Conservation (phyloP, 257 asterid genomes). For the Agastache rugosa region DNA sequence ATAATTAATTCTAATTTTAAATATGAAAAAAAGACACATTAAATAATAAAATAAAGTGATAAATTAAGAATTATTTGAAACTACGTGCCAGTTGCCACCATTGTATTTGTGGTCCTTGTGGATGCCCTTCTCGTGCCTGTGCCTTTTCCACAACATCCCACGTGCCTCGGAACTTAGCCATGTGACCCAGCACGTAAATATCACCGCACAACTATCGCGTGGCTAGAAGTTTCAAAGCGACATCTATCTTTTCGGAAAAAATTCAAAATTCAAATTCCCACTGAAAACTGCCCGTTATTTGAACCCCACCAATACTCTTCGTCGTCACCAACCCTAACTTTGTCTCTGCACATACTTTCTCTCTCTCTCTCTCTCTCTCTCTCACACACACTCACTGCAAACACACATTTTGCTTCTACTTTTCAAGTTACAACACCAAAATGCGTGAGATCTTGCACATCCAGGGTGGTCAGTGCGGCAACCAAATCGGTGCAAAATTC, state of each 20-base stretch:
- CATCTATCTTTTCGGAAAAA: background rate
- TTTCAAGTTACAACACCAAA: background rate
- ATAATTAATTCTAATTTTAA: too few species aligned
- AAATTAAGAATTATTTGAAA: too few species aligned
- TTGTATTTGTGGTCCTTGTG: too few species aligned
- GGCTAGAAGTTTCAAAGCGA: background rate
- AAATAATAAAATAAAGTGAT: too few species aligned
- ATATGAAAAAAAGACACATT: too few species aligned
- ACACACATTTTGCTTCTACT: background rate
- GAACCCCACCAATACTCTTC: conserved; percentile 22
- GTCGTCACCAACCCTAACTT: conserved; percentile 18
- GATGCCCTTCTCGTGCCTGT: background rate
- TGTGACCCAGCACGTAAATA: conserved; percentile 30
- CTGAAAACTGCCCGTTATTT: conserved; percentile 19
- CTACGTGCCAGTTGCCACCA: too few species aligned
- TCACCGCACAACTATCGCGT: conserved; percentile 24
- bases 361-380: conserved; percentile 21
- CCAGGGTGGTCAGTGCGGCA: conserved; percentile 57
- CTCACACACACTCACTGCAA: background rate
- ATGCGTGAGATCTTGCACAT: conserved; percentile 60
- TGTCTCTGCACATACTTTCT: background rate
- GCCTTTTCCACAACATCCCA: background rate
- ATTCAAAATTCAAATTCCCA: conserved; percentile 41
- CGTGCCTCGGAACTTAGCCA: conserved; percentile 17
- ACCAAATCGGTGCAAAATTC: conserved; percentile 54